Base-by-base conservation (phyloP, 768 basidiomycete species). In the Boletus rufocinnamomeus region DNA sequence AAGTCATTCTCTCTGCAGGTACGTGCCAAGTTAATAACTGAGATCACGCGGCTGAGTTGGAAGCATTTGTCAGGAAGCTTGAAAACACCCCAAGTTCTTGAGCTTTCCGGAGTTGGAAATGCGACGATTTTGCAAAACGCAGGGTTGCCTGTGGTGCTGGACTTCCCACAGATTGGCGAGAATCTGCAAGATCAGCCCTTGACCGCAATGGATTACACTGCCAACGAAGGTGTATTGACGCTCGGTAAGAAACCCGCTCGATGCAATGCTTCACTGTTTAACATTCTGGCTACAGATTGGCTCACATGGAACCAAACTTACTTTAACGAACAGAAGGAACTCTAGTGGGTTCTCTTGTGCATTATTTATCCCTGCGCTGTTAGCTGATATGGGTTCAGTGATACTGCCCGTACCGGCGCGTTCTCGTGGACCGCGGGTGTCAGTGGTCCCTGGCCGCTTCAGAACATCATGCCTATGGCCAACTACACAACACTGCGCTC, bases 131-230 rank as follows among this genome's bases (percentile, higher is more conserved):
- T 40, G 37, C 19, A 16, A 28, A n/a, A 21, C 4, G 37, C 19
- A 13, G 50, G 37, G 11, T 13, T 43, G 11, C 27, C 50, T 3
- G 37, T 44, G 14, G 50, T 52, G 9, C 37, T 52, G 19, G 37
- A 34, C 14, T 56, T 41, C 10, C 30, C 55, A 14, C 13, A 45
- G 17, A 19, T 53, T 21, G 56, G 56, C 32, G 56, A 53, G 32
- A 53, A 57, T 19, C 34, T 57, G 6, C 50, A 57, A 25, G 56
- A 54, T 13, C 56, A 57, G 11, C 25, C 41, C 6, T 11, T 45
- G 34, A 28, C 41, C 3, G n/a, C 2, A 10, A 53, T 17, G 10
- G 50, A 57, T 2, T 56, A 53, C 27, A n/a, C 28, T 3, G 25
- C 21, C 30, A 53, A 19, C 19, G 27, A 43, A 21, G 50, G 37